Evolutionary conservation across 345 rosid genomes (phyloP).

Genomic region (Citrus trifoliata): DNA sequence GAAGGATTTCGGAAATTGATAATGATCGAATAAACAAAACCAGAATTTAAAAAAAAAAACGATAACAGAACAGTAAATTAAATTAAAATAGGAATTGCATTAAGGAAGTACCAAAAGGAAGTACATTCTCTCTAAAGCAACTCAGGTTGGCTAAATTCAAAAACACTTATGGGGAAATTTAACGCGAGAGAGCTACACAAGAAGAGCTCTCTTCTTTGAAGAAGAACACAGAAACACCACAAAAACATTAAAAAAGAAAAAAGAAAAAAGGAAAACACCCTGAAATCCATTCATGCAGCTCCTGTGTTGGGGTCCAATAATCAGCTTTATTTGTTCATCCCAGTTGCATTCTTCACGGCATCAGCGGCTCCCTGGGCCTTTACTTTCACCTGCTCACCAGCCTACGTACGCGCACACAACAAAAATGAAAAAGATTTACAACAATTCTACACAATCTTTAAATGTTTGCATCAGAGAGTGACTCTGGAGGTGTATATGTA

Average conservation of each 20-base stretch:
- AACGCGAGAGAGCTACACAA: neutral
- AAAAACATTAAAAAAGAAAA: neutral
- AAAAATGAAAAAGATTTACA: neutral
- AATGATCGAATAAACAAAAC: neutral
- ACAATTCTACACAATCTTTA: too few species aligned
- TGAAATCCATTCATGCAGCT: too few species aligned
- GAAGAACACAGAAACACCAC: neutral
- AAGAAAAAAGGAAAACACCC: neutral
- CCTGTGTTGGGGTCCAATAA: neutral
- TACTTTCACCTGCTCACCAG: slow-evolving; percentile 52
- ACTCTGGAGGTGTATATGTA: neutral
- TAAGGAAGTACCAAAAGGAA: too few species aligned
- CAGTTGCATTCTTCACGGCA: slow-evolving; percentile 59
- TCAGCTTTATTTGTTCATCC: slow-evolving; percentile 39
- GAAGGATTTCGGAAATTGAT: neutral
- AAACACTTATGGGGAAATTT: neutral
- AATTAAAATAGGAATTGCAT: neutral
- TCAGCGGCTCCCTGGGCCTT: slow-evolving; percentile 63
- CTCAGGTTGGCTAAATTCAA: neutral
- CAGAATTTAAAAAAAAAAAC: neutral
- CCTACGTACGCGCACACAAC: slow-evolving; percentile 22
- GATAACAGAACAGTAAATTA: neutral
- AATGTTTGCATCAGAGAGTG: neutral
- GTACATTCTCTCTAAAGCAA: neutral
- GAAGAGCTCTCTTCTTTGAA: neutral